Base-by-base conservation (phyloP, 352 stramenopile species). In the Lagenidium giganteum region DNA sequence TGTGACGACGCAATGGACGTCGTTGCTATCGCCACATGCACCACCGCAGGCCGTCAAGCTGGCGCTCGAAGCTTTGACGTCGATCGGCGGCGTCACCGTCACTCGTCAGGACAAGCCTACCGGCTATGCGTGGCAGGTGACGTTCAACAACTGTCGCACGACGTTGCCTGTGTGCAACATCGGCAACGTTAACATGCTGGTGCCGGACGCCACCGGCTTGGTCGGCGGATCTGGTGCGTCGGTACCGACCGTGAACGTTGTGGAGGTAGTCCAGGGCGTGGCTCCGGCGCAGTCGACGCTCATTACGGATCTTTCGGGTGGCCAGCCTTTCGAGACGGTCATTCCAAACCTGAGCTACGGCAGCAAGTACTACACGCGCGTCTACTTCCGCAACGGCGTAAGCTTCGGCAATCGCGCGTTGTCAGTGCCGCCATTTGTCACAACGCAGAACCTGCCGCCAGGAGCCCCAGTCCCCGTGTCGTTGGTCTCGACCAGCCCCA, bases 161-260 rank as follows among this genome's bases (percentile, higher is more conserved):
- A 70, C 79, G 4, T 57, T n/a, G n/a, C n/a, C 61, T 12, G 61
- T 98, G 6, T 97, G 92, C 61, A 97, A 96, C 55, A 79, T 81
- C 42, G 88, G 88, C n/a, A 56, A 93, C 54, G 67, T 97, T 20
- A 68, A 67, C 21, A 16, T 54, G 22, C 62, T 97, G 1, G 44
- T 54, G 13, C 61, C 55, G 33, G 65, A 58, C 25, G 41, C 32
- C 18, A 71, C 64, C 7, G 61, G 49, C 28, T 56, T 83, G n/a
- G 32, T 64, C 2, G 73, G 70, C 16, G 72, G 72, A 2, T 28
- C 50, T 24, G 55, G 54, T 2, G 28, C 44, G 6, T 48, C 57
- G 13, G 34, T 55, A 16, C 57, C 74, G 8, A 65, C 64, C 3
- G 57, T 88, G 12, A 60, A 51, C 0, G 45, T 80, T 0, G 59